phyloP scores from a whole-genome alignment of 352 stramenopile species.

The Phytophthora foliorum region DNA sequence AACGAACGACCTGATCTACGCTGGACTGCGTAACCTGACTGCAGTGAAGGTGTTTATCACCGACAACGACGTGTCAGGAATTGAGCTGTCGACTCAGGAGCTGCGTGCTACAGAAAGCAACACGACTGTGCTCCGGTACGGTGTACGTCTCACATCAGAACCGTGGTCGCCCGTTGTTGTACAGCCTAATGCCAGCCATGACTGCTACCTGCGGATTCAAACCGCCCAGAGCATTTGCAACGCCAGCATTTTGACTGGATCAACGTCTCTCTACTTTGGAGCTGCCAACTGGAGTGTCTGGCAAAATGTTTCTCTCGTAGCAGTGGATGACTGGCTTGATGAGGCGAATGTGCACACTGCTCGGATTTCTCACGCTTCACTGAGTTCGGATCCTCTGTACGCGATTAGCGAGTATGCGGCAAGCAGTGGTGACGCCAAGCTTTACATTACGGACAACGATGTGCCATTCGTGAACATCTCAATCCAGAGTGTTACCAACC shows the following conservation, averaged over 20 bases:
- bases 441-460: slow-evolving; percentile 77
- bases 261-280: slow-evolving; percentile 58
- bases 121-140: slow-evolving; percentile 49
- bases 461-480: slow-evolving; percentile 72
- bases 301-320: slow-evolving; percentile 65
- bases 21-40: slow-evolving; percentile 44
- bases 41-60: slow-evolving; percentile 62
- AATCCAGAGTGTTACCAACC: slow-evolving; percentile 33
- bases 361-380: slow-evolving; percentile 58
- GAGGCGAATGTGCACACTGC: slow-evolving; percentile 60
- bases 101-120: slow-evolving; percentile 60
- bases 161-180: slow-evolving; percentile 70
- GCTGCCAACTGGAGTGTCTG: slow-evolving; percentile 70
- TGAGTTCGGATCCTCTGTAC: slow-evolving; percentile 63
- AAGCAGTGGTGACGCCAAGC: slow-evolving; percentile 33
- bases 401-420: slow-evolving; percentile 39
- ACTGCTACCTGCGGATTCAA: slow-evolving; percentile 61
- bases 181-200: slow-evolving; percentile 51
- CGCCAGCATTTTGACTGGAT: slow-evolving; percentile 50
- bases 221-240: slow-evolving; percentile 60
- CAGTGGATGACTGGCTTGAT: slow-evolving; percentile 72
- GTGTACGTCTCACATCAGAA: slow-evolving; percentile 65
- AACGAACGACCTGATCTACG: slow-evolving; percentile 82
- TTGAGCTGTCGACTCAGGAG: slow-evolving; percentile 54
- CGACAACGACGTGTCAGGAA: slow-evolving; percentile 72